These are phyloP conservation scores for Cicer yamashitae DNA, from an alignment of 306 rosid species.

Conservation along the genomic window DNA sequence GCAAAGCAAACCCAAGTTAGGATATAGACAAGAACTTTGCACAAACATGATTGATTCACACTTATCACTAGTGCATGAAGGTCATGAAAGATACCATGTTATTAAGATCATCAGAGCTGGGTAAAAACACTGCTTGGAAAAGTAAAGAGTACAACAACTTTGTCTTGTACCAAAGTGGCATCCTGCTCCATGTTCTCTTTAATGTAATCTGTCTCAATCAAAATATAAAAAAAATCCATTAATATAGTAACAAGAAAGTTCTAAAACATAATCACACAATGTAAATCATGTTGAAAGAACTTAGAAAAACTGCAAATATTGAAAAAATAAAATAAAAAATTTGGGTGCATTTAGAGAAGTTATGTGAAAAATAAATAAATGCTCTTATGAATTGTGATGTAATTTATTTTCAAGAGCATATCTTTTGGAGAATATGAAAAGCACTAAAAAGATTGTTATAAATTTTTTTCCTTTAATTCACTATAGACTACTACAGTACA, in stretches of 20 bases:
- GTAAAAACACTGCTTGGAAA: conserved; percentile 84
- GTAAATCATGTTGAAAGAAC: conserved; percentile 34
- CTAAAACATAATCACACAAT: conserved; percentile 18
- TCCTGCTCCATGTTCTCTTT: conserved; percentile 88
- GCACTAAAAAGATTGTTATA: neutral
- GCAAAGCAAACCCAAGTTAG: conserved; percentile 43
- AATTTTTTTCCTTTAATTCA: neutral
- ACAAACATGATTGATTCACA: conserved; percentile 17
- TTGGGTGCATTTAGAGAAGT: conserved; percentile 8
- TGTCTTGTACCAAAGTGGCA: conserved; percentile 93
- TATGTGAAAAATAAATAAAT: neutral
- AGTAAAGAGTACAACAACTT: conserved; percentile 71
- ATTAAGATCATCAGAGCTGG: conserved; percentile 76
- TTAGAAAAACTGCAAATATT: conserved; percentile 6
- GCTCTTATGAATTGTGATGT: neutral
- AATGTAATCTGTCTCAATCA: conserved; percentile 72
- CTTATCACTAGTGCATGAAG: conserved; percentile 32
- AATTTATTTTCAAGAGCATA: neutral
- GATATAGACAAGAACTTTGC: conserved; percentile 35
- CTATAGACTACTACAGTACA: neutral
- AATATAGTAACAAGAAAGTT: conserved; percentile 28
- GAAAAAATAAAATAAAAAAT: conserved; percentile 6
- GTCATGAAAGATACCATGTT: conserved; percentile 67
- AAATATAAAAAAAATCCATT: conserved; percentile 33
- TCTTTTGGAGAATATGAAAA: neutral